Conservation (phyloP, 192 early-diverging fungal species). For the Coemansia asiatica region DNA sequence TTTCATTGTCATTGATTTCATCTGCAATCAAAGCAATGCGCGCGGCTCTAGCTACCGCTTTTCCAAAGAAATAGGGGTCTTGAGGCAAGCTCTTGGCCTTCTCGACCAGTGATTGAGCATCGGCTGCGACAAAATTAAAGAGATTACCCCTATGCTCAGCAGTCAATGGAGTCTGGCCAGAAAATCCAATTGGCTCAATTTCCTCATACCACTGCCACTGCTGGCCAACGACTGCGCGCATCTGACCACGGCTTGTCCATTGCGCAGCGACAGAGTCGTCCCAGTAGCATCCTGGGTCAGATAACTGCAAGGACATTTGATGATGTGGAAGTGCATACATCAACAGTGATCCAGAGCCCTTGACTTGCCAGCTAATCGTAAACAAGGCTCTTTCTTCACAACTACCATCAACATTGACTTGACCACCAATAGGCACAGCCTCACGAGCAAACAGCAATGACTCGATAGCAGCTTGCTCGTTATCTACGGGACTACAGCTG, state of each 20-base stretch:
- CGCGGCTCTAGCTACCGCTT: conserved; percentile 48
- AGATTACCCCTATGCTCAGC: conserved; percentile 13
- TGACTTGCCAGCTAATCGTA: conserved; percentile 17
- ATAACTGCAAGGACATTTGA: conserved; percentile 10
- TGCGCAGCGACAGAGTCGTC: conserved; percentile 21
- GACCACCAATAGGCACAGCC: conserved; percentile 36
- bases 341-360: conserved; percentile 13
- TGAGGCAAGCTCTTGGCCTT: conserved; percentile 20
- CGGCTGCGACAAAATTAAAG: conserved; percentile 28
- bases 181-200: conserved; percentile 43
- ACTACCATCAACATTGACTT: conserved; percentile 11
- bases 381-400: conserved; percentile 16
- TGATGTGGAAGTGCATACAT: conserved; percentile 53
- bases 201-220: conserved; percentile 44
- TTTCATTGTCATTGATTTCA: conserved; percentile 30
- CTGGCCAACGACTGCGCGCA: conserved; percentile 34
- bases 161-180: conserved; percentile 26
- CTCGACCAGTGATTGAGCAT: conserved; percentile 16
- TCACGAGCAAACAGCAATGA: conserved; percentile 27
- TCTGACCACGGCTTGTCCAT: conserved; percentile 49
- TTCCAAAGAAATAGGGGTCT: conserved; percentile 60
- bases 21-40: conserved; percentile 59
- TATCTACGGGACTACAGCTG: conserved; percentile 1
- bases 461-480: neutral
- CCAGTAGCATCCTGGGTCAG: neutral